Base-by-base conservation (phyloP, 140 eudicot species). In the Erigeron philadelphicus region DNA sequence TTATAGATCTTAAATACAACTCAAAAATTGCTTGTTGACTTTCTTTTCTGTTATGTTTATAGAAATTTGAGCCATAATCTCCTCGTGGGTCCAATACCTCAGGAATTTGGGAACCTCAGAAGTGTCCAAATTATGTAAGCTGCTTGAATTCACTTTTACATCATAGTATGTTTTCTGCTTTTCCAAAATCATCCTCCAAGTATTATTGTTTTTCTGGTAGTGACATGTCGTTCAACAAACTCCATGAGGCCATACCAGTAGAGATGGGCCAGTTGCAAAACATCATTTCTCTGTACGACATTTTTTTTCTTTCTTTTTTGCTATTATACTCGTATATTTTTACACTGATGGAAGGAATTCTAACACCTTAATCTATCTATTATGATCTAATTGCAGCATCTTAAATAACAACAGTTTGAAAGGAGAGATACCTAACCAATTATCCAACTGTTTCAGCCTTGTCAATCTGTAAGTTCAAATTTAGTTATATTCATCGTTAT, bases 231-330 rank as follows among this genome's bases (percentile, higher is more conserved):
- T 80, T 78, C 79, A 90, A 90, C 77, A 64, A 81, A 19, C 70
- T 90, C 19, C 69, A 83, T 9, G 85, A 82, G 35, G 76, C 76
- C 16, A 84, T 90, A 19, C 97, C 97, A 0, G 63, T 70, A 48
- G 96, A 88, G 66, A 67, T 90, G 85, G 95, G 97, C 15, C 97
- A 88, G 70, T 73, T 90, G 71, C 96, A 90, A 54, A 88, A 81
- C 80, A 65, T 90, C 1, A 66, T 78, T 23, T 81, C 89, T 25
- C 84, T 90, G 97, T 90, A 72, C 85, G 95, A 11, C 49, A 1
- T 16, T 10, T 49, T 58, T 46, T 52, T 46, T 46, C 9, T 23
- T 65, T 11, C 7, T 16, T 46, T 46, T 11, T 23, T 65, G n/a
- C 7, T 16, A 62, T 13, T 70, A 35, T 41, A 17, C 19, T 5